These are phyloP conservation scores for carrot (Daucus carota) DNA, from an alignment of 129 eudicot species.

Conservation along the genomic window DNA sequence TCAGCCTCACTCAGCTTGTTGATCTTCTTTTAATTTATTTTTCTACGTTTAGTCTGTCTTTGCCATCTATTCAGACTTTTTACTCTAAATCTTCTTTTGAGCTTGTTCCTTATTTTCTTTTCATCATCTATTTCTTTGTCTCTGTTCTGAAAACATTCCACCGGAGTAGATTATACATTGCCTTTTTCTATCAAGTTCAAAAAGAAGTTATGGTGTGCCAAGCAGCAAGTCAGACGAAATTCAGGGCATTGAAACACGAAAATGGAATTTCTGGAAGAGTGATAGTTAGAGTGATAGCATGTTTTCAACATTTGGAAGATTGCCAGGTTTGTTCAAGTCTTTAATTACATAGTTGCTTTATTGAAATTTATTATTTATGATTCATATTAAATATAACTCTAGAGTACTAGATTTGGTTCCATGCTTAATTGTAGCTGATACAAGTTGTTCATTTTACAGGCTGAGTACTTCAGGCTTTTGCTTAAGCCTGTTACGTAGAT, in stretches of 20 bases:
- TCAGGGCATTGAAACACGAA: conserved; percentile 52
- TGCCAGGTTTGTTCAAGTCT: conserved; percentile 42
- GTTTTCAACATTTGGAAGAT: conserved; percentile 57
- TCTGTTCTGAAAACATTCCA: neutral
- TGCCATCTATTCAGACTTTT: neutral
- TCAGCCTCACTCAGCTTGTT: neutral
- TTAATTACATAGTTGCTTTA: neutral
- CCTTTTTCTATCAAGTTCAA: conserved; percentile 12
- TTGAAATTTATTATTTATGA: neutral
- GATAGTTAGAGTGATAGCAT: conserved; percentile 59
- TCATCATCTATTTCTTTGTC: neutral
- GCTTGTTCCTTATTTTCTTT: neutral
- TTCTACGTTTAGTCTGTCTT: neutral
- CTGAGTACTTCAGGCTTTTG: conserved; percentile 64
- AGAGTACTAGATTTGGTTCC: neutral
- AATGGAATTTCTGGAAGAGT: conserved; percentile 51
- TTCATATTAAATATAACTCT: no score
- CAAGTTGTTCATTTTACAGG: conserved; percentile 27
- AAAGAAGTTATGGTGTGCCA: conserved; percentile 69
- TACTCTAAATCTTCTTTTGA: conserved; percentile 2
- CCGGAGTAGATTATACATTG: conserved; percentile 13
- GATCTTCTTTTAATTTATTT: neutral
- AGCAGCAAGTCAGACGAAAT: conserved; percentile 62
- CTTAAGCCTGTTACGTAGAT: conserved; percentile 65
- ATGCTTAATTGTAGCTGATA: neutral